Base-by-base conservation (phyloP, 169 alveolate species). In the Plasmodium sp. region DNA sequence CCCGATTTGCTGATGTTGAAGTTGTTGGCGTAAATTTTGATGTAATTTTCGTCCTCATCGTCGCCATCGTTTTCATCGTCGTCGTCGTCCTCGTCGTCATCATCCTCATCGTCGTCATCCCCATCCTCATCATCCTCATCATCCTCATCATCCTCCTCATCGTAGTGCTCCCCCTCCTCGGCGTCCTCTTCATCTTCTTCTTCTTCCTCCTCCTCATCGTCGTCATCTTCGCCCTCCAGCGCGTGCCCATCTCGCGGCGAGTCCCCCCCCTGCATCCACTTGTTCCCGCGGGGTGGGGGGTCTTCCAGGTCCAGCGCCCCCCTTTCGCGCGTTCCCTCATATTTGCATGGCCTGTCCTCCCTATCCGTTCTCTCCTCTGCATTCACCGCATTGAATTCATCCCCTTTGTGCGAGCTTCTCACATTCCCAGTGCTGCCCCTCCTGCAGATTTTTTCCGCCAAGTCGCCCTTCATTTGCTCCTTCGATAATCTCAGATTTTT, bases 21-120 rank as follows among this genome's bases (percentile, higher is more conserved):
- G 27, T 83, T 83, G 34, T 83, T 56, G 9, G 92, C 73, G 41
- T 67, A 83, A 62, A 83, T 58, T 83, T 83, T 56, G 43, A 62
- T 58, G 22, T 83, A 67, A 4, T 36, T 39, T 36, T 62, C 82
- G 14, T 83, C 92, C 6, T 83, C 77, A 51, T 54, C 16, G 14
- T 10, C 36, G 1, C 56, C 79, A 0, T 81, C 79, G 3, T 12
- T 16, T 0, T 1, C 22, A 4, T 45, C 27, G n/a, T 81, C 56
- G 18, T 56, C 27, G 1, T 58, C 74, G 6, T 7, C 33, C 1
- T 16, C 12, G 22, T 58, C 74, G 10, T 58, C 33, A 5, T 22
- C 33, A 0, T 7, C 33, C 2, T 12, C 22, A 1, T 9, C 74
- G 4, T 16, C 12, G 9, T 58, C 0, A 0, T 1, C 31, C 1